Evolutionary conservation across 257 asterid species (phyloP), one percentile per base, ranked within the genome.

Genomic region (Leptodermis oblonga): DNA sequence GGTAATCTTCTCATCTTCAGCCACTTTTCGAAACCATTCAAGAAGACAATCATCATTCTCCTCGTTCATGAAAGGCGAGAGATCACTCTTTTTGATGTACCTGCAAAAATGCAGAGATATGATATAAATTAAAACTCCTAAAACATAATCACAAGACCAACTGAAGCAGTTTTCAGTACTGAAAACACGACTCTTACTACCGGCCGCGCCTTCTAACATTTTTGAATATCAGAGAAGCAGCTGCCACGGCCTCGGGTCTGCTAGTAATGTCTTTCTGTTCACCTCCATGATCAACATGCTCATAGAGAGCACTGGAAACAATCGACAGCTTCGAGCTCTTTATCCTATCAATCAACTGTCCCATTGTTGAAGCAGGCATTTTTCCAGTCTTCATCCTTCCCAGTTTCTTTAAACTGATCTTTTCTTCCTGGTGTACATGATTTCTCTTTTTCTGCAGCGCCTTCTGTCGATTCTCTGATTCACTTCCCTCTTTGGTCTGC

Each of bases 311-410:
- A 46, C 69, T 30, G 15, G 72, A 56, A 25, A 76, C 39, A 70
- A 66, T 65, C 1, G 80, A 70, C 65, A 76, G 42, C 30, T 59
- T 48, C 9, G 76, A 48, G 58, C 49, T 31, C 33, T 51, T 43
- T 46, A 76, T 76, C 65, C 70, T 66, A 64, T 76, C 77, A 28
- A 76, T 49, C 37, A 76, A 31, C 60, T 62, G 54, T 41, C 62
- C 65, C 73, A 71, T 71, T 3, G 77, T 76, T 45, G 77, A 76
- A 55, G 77, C 76, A 26, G 80, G 70, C 52, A 76, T 62, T 36
- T 71, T 76, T 12, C 56, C 80, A 14, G 58, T 60, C 61, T 75
- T 43, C 70, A 69, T 75, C 65, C 41, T 64, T 20, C 73, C 65
- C 26, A 75, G 58, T 58, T 70, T 69, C 62, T 54, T 68, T 36